Percentiles rank a stretch among this genome's conserved stretches.
Evolutionary conservation across 768 basidiomycete genomes (phyloP).

Genomic region (Rickenella mellea): DNA sequence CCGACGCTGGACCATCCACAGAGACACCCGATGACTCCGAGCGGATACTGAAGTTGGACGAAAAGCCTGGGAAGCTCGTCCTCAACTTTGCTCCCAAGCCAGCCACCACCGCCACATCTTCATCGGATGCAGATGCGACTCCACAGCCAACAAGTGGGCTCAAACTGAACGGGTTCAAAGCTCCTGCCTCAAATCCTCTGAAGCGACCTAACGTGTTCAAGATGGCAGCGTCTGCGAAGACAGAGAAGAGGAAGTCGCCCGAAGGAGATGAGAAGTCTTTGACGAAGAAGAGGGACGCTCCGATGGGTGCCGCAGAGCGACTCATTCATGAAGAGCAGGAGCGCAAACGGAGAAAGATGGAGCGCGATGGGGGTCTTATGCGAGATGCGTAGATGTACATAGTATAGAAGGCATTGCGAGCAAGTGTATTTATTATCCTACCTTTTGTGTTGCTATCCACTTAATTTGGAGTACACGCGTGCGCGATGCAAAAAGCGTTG

Average conservation of each 20-base stretch:
- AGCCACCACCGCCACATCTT: constrained; percentile 16
- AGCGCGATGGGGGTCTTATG: too few relatives aligned
- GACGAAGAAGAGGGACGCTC: constrained; percentile 55
- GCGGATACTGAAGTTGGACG: constrained; percentile 35
- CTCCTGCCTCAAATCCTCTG: constrained; percentile 40
- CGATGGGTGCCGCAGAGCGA: constrained; percentile 76
- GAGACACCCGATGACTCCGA: constrained; percentile 20
- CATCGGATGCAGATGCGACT: constrained; percentile 23
- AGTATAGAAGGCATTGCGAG: too few relatives aligned
- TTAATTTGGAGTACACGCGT: too few relatives aligned
- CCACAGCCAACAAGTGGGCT: constrained; percentile 26
- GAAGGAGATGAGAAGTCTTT: constrained; percentile 15
- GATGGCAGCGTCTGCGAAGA: constrained; percentile 23
- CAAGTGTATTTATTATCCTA: too few relatives aligned
- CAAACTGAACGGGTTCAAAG: constrained; percentile 59
- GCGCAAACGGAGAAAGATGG: constrained; percentile 75
- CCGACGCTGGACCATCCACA: constrained; percentile 25
- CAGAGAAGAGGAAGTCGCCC: constrained; percentile 26
- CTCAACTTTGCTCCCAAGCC: constrained; percentile 61
- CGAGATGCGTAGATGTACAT: too few relatives aligned
- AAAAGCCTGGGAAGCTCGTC: constrained; percentile 71
- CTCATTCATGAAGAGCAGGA: constrained; percentile 88
- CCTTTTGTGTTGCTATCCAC: too few relatives aligned
- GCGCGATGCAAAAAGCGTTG: too few relatives aligned
- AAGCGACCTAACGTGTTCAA: constrained; percentile 76